phyloP scores from a whole-genome alignment of 495 filamentous ascomycete species.

The Aspergillus haitiensis region DNA sequence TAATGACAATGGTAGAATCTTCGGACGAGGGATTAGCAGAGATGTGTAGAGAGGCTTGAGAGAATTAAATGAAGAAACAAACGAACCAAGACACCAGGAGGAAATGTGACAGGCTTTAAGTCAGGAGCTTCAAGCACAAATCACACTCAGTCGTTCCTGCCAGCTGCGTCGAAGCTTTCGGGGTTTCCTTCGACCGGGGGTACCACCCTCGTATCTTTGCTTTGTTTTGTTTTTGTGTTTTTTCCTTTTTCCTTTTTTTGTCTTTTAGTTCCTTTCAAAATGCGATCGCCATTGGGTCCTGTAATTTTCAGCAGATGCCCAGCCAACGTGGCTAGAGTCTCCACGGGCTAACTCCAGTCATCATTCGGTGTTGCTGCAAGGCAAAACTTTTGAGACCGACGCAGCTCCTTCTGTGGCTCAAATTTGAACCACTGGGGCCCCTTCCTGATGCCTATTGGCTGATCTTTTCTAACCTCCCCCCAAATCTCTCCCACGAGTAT shows the following conservation, averaged over 20 bases:
- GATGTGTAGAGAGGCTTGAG: conserved; percentile 1
- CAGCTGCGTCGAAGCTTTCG: conserved; percentile 14
- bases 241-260: background rate
- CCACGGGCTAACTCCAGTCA: conserved; percentile 12
- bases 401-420: conserved; percentile 5
- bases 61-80: conserved; percentile 12
- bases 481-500: background rate
- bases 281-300: conserved; percentile 16
- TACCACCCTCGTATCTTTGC: background rate
- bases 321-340: conserved; percentile 16
- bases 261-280: conserved; percentile 4
- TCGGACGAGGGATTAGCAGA: conserved; percentile 3
- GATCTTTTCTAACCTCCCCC: background rate
- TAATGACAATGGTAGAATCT: background rate
- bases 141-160: conserved; percentile 8
- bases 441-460: background rate
- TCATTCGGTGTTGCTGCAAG: conserved; percentile 1
- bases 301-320: conserved; percentile 9
- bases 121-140: conserved; percentile 12
- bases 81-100: conserved; percentile 4
- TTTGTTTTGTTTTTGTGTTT: conserved; percentile 4
- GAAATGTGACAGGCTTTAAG: conserved; percentile 20
- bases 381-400: conserved; percentile 1
- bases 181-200: conserved; percentile 11
- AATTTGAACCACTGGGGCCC: background rate